Evolutionary conservation across 331 rosid species (phyloP).

Genomic region (Acacia concinna): DNA sequence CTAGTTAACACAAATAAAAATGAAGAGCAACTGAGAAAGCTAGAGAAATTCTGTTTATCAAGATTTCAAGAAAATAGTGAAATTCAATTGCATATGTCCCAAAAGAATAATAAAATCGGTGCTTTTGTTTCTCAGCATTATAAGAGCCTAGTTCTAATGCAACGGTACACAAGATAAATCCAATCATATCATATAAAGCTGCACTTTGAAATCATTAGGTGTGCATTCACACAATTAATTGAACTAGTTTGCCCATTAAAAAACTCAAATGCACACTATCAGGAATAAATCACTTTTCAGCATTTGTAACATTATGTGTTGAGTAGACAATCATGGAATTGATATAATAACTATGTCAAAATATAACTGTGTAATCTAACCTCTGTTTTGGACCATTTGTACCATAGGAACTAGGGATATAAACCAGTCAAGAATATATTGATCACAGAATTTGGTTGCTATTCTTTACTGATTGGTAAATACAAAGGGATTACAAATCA

Average conservation of each 20-base stretch:
- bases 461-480: no score
- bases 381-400: slow-evolving; percentile 46
- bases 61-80: slow-evolving; percentile 8
- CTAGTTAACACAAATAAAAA: background rate
- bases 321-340: background rate
- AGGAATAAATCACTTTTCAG: background rate
- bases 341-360: background rate
- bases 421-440: no score
- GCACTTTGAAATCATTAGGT: background rate
- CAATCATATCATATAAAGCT: background rate
- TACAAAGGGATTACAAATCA: no score
- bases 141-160: background rate
- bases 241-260: background rate
- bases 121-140: background rate
- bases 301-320: background rate
- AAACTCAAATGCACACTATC: background rate
- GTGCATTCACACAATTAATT: background rate
- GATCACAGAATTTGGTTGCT: no score
- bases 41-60: background rate
- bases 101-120: background rate
- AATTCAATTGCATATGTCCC: background rate
- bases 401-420: no score
- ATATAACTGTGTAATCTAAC: slow-evolving; percentile 32
- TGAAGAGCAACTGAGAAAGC: background rate
- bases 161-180: slow-evolving; percentile 10